Evolutionary conservation across 1,284 basidiomycete species (phyloP), one percentile per base, ranked within the genome.

Genomic region (Crepidotus sp.): DNA sequence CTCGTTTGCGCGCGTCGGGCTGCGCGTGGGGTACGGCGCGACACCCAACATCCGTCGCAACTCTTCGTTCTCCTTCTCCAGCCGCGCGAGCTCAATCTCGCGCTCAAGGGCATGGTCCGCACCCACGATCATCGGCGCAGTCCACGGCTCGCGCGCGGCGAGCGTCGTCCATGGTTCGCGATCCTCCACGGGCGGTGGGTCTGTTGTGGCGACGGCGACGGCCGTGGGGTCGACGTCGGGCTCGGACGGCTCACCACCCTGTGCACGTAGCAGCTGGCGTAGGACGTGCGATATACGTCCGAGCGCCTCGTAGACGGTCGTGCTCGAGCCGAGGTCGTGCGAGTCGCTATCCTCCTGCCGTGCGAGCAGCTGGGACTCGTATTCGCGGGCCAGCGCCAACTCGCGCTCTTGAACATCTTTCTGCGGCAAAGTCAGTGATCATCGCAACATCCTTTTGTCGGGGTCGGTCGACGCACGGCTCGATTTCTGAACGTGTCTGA

Each of bases 351-450:
- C 77, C 24, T 86, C 85, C 57, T 93, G 87, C 30, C 81, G 73
- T 21, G 74, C 73, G 40, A 92, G 73, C 2, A 98, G 70, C 41
- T 88, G 74, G 3, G 79, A 76, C 60, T 97, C 93, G 65, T 97
- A 98, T 59, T 96, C 91, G 1, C 86, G 81, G 43, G 94, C 86
- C 22, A 98, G 68, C 1, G 90, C 78, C 6, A 99, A 76, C 55
- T 97, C 93, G 57, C 90, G 88, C 60, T 91, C 83, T 64, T 98
- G 94, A 0, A 94, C 88, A 42, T 95, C 87, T 66, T 92, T 84
- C 87, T 97, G 59, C 36, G 17, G 33, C 18, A 21, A n/a, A 17
- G 43, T 30, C 24, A 32, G 37, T 26, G 27, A 33, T 40, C 25
- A 18, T 27, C 10, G n/a, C n/a, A n/a, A n/a, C n/a, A n/a, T n/a